phyloP scores from a whole-genome alignment of 2,329 filamentous ascomycete genomes.

The Chaetomiaceae sp. region DNA sequence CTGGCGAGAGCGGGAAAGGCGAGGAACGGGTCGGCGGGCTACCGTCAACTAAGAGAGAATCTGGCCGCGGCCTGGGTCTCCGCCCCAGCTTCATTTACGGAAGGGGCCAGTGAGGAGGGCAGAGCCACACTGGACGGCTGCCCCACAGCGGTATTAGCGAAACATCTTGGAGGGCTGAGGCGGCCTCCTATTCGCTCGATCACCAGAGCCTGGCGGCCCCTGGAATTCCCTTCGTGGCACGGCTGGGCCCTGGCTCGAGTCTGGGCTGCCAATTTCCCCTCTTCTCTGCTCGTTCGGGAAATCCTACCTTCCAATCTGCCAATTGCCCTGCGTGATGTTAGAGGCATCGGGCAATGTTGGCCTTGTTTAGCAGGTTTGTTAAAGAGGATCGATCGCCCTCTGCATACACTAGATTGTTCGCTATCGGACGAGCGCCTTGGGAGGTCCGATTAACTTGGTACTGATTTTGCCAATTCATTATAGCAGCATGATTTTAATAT shows the following conservation, averaged over 20 bases:
- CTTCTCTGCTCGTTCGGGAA: slow-evolving; percentile 3
- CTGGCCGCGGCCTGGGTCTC: slow-evolving; percentile 14
- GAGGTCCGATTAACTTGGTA: too few relatives aligned
- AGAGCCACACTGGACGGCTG: slow-evolving; percentile 18
- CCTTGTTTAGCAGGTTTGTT: background rate
- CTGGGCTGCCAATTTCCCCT: slow-evolving; percentile 19
- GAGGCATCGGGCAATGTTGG: background rate
- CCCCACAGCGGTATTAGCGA: slow-evolving; percentile 26
- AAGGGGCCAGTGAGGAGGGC: slow-evolving; percentile 24
- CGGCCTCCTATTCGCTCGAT: slow-evolving; percentile 23
- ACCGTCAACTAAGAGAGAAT: slow-evolving; percentile 23
- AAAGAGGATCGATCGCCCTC: background rate
- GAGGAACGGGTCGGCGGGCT: slow-evolving; percentile 7
- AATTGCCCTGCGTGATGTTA: background rate
- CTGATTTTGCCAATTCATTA: too few relatives aligned
- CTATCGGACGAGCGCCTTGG: too few relatives aligned
- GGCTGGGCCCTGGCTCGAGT: background rate
- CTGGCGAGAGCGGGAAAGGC: slow-evolving; percentile 21
- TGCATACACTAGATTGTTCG: background rate
- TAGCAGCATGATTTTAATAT: background rate
- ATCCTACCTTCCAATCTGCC: slow-evolving; percentile 12
- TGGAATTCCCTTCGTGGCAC: slow-evolving; percentile 17
- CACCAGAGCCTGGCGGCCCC: slow-evolving; percentile 17
- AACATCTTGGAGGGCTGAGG: slow-evolving; percentile 23
- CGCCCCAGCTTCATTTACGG: slow-evolving; percentile 24